Conservation (phyloP, 2,329 filamentous ascomycete genomes). For the Diaporthe caulivora region DNA sequence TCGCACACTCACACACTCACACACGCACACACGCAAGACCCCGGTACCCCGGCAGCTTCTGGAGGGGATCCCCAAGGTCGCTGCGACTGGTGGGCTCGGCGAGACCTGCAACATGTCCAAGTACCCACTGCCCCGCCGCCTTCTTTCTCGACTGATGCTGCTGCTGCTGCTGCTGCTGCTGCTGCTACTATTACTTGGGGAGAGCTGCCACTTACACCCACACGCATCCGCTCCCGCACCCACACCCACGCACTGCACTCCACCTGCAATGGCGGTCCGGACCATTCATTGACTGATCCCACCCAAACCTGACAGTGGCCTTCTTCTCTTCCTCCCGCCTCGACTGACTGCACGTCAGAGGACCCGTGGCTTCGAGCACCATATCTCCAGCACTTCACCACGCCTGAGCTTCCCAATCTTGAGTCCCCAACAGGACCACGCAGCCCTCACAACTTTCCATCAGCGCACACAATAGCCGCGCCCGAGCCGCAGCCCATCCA, state of each 20-base stretch:
- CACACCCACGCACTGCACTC: background rate
- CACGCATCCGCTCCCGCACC: background rate
- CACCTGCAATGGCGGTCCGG: conserved; percentile 25
- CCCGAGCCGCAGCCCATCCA: background rate
- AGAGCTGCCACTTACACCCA: conserved; percentile 25
- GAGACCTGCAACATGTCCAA: conserved; percentile 25
- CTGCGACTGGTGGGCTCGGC: conserved; percentile 26
- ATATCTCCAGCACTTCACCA: background rate
- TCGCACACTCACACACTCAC: background rate
- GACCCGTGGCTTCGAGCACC: background rate
- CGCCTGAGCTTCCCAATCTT: background rate
- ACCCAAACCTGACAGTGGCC: conserved; percentile 13
- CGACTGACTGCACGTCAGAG: background rate
- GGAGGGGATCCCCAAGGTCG: conserved; percentile 29
- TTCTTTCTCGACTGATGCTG: background rate
- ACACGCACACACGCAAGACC: background rate
- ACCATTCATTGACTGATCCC: conserved; percentile 29
- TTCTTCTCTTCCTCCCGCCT: conserved; percentile 23
- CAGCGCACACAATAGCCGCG: conserved; percentile 2
- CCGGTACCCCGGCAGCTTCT: conserved; percentile 15
- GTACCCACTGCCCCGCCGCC: conserved; percentile 31
- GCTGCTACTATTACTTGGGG: background rate
- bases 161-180: too few relatives aligned
- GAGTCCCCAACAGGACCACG: background rate
- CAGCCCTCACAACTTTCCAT: background rate